Evolutionary conservation across 257 asterid species (phyloP), one percentile per base, ranked within the genome.

Genomic region (Haberlea rhodopensis): DNA sequence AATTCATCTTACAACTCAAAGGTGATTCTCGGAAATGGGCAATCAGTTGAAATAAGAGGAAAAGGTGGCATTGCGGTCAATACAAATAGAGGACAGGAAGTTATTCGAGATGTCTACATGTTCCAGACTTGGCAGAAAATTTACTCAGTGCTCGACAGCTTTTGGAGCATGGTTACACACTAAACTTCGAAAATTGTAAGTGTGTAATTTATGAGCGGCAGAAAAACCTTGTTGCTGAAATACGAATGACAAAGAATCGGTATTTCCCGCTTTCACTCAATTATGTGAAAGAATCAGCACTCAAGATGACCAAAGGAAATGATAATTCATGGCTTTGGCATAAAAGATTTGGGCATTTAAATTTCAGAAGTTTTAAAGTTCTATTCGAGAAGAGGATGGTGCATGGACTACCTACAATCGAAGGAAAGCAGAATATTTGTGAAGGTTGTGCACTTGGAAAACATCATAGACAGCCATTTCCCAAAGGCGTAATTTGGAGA

Each of bases 341-440:
- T 9, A 60, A 67, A 21, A 66, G 60, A 25, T 31, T 37, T 27
- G 49, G 70, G 0, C 69, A 67, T 15, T 46, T 67, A 65, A 66
- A 67, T 25, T 40, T 52, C 27, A 60, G 6, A 2, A 49, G 65
- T 16, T 22, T 73, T 5, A 66, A 60, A 49, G 5, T 73, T 0
- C 63, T 27, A 16, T 23, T 52, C 37, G 49, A 66, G 37, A 72
- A 66, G 13, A 27, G 52, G 3, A 57, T 18, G 68, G 63, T 15
- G 5, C 37, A 57, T 18, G 40, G 15, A n/a, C n/a, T 65, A 15
- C 49, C 57, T 46, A 58, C 21, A 16, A 58, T 72, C 53, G 58
- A 59, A 24, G 54, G 66, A 31, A 49, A 26, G 10, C 7, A n/a
- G 11, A 57, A 65, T 48, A 2, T 49, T 6, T 25, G 60, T 55